Base-by-base conservation (phyloP, 2,329 filamentous ascomycete species). In the Berkeleyomyces basicola region DNA sequence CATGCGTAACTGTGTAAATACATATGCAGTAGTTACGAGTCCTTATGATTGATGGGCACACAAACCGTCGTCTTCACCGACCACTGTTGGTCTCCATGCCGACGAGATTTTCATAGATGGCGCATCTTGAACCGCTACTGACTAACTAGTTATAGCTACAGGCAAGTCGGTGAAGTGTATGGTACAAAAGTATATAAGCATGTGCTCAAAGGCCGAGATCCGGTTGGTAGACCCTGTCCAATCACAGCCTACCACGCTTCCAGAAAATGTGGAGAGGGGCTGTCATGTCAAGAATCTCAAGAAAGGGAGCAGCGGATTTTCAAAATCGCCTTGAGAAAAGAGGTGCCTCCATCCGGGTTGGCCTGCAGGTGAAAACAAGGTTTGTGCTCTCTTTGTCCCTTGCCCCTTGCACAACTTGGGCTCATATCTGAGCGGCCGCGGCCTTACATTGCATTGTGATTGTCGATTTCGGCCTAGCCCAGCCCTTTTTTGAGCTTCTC, bases 391-490 rank as follows among this genome's bases (percentile, higher is more conserved):
- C 36, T 36, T 39, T 51, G 16, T 36, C 47, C 33, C 51, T 55
- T 55, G 51, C 33, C 51, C 51, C 51, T 55, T 55, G 51, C 51
- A 55, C 51, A 16, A 37, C 39, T 55, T 55, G 51, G 51, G 51
- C 51, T 39, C 16, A 37, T 55, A 55, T 55, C 39, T 55, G 33
- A 36, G 51, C 39, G 51, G 51, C 51, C 33, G 33, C 51, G 51
- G 51, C 51, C 51, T 55, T 55, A 55, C n/a, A 39, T 36, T 55
- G 7, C 51, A 55, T 55, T 55, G 51, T 55, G 36, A n/a, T 39
- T 37, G 16, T 55, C 51, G 51, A 55, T 55, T 55, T 55, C 51
- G 51, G 51, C 51, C 51, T 55, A 55, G 51, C 51, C 51, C 51
- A 55, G 51, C 51, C 51, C 51, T 55, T 55, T 55, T 55, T n/a